Evolutionary conservation across 768 basidiomycete species (phyloP), one percentile per base, ranked within the genome.

Genomic region (Scleroderma bovista): DNA sequence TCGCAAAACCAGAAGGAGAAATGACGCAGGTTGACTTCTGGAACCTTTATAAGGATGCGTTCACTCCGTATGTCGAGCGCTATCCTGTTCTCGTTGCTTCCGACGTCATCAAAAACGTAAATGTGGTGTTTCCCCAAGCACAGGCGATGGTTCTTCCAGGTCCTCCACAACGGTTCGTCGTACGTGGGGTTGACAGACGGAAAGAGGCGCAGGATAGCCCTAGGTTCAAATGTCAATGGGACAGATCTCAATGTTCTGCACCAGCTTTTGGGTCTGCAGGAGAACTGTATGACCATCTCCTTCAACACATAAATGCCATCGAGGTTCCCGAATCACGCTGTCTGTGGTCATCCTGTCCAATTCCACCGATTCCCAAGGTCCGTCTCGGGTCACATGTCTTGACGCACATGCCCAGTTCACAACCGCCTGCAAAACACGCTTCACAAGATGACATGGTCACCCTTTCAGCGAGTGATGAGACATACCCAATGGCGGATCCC

Each of bases 1-100:
- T 86, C 15, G 73, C 83, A 16, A 84, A 84, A 52, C 67, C 83
- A 2, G 83, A 86, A 3, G 81, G 86, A 4, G 88, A 93, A 60
- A 72, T 97, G 41, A 93, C 91, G 1, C 96, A 98, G 66, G 92
- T 95, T 31, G 85, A 90, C 48, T 91, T 99, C 60, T 99, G 95
- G 94, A 91, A 81, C 50, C 76, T 93, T 12, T 99, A 99, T 70
- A 85, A 87, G 54, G 86, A 88, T 51, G 80, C 80, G 1, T 96
- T 97, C 59, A 69, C 77, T 1, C 80, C 82, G 1, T 75, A 73
- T 59, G 64, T 75, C 51, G 78, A 81, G 1, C 74, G 73, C 48
- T 72, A 79, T 50, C 78, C 79, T 11, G 63, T 91, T 39, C 78
- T 93, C 3, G 79, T 83, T 2, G 94, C 96, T 0, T 86, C 90